Percentiles rank a stretch among this genome's conserved stretches.
Evolutionary conservation across 2,329 filamentous ascomycete genomes (phyloP).

Genomic region (Pseudocercospora pini-densiflorae): DNA sequence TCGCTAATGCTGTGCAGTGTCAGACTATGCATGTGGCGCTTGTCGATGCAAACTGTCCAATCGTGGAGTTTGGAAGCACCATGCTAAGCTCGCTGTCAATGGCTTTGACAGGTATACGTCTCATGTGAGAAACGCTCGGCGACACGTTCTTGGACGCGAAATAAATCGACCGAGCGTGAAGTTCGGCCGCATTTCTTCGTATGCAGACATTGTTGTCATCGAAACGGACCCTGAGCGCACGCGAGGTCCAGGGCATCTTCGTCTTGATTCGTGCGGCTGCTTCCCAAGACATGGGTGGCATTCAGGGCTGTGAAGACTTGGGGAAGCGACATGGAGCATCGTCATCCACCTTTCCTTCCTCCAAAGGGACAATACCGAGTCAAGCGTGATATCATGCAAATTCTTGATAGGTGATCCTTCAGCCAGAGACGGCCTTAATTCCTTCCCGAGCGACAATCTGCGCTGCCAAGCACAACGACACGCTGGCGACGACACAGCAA

Average conservation of each 20-base stretch:
- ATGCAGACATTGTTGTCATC: neutral
- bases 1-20: too few relatives aligned
- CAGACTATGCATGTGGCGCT: too few relatives aligned
- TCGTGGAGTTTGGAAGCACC: too few relatives aligned
- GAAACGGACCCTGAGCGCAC: neutral
- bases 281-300: neutral
- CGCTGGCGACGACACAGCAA: slow-evolving; percentile 7
- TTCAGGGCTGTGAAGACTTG: neutral
- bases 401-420: neutral
- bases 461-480: slow-evolving; percentile 11
- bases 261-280: neutral
- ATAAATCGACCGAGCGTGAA: neutral
- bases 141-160: too few relatives aligned
- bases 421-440: neutral
- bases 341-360: neutral
- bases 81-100: too few relatives aligned
- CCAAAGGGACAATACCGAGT: neutral
- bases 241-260: neutral
- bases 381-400: neutral
- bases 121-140: too few relatives aligned
- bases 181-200: neutral
- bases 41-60: too few relatives aligned
- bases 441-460: neutral
- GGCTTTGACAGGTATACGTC: too few relatives aligned
- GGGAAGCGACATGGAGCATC: neutral